Conservation (phyloP, 352 stramenopile species). For the Phytopythium delawarense region DNA sequence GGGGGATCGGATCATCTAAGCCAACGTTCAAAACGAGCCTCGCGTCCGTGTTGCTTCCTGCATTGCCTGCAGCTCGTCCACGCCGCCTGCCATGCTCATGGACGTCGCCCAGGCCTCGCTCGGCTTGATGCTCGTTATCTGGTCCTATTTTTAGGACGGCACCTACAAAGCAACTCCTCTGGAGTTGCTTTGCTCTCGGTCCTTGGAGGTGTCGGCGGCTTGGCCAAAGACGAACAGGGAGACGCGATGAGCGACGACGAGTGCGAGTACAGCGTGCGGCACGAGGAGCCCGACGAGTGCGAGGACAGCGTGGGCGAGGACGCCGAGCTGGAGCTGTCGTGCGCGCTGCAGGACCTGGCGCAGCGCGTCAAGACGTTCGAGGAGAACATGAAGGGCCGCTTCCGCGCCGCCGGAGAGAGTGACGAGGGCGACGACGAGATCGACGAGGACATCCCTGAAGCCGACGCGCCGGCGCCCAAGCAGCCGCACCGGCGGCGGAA, state of each 20-base stretch:
- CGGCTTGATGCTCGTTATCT: no score
- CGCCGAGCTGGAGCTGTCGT: constrained; percentile 70
- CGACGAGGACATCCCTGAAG: constrained; percentile 56
- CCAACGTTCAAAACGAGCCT: constrained; percentile 7
- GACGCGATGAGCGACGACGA: constrained; percentile 1
- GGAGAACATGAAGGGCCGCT: constrained; percentile 61
- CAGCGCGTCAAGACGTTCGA: constrained; percentile 64
- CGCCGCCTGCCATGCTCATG: not conserved
- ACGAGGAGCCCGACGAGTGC: constrained; percentile 30
- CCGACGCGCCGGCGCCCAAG: constrained; percentile 16
- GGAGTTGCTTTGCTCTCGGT: no score
- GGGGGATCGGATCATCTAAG: constrained; percentile 7
- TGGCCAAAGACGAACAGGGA: not conserved
- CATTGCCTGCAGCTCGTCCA: not conserved
- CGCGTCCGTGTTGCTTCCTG: constrained; percentile 1
- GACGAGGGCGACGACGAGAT: constrained; percentile 58
- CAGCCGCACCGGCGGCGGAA: constrained; percentile 16
- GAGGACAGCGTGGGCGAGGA: constrained; percentile 66
- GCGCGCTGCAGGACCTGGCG: constrained; percentile 63
- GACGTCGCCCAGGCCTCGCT: not conserved
- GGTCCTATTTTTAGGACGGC: no score
- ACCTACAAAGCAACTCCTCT: no score
- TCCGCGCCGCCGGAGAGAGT: constrained; percentile 31
- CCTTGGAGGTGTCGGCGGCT: not conserved
- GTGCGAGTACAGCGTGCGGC: not conserved